phyloP scores from a whole-genome alignment of 2,329 filamentous ascomycete species.

The Colletotrichum gloeosporioides region DNA sequence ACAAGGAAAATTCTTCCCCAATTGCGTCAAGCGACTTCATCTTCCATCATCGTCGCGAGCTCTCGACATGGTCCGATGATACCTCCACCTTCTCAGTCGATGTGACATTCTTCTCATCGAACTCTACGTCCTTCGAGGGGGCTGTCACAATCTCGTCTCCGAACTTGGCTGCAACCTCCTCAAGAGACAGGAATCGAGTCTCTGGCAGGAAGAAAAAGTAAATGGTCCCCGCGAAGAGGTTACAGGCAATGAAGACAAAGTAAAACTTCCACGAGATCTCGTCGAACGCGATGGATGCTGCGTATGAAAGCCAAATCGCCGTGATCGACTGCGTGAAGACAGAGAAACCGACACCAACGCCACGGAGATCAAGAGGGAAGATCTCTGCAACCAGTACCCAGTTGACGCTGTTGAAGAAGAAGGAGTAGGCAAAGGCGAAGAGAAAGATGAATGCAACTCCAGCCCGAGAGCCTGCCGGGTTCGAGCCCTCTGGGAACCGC shows the following conservation, averaged over 20 bases:
- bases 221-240: conserved; percentile 31
- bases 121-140: not conserved
- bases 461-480: conserved; percentile 25
- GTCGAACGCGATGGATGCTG: conserved; percentile 31
- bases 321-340: conserved; percentile 33
- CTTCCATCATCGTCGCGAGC: not conserved
- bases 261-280: conserved; percentile 35
- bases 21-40: rapidly evolving
- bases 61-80: not conserved
- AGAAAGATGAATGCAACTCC: conserved; percentile 37
- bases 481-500: conserved; percentile 18
- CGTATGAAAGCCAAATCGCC: conserved; percentile 34
- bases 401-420: conserved; percentile 37
- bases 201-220: conserved; percentile 40
- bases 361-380: conserved; percentile 31
- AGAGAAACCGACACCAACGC: conserved; percentile 28
- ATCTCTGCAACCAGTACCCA: conserved; percentile 35
- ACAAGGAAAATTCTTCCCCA: rapidly evolving
- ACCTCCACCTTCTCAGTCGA: not conserved
- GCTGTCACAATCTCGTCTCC: conserved; percentile 28
- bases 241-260: conserved; percentile 36
- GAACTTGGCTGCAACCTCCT: conserved; percentile 37
- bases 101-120: not conserved
- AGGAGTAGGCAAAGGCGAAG: conserved; percentile 31
- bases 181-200: conserved; percentile 35